phyloP scores from a whole-genome alignment of 306 rosid species.

The Casuarina equisetifolia region DNA sequence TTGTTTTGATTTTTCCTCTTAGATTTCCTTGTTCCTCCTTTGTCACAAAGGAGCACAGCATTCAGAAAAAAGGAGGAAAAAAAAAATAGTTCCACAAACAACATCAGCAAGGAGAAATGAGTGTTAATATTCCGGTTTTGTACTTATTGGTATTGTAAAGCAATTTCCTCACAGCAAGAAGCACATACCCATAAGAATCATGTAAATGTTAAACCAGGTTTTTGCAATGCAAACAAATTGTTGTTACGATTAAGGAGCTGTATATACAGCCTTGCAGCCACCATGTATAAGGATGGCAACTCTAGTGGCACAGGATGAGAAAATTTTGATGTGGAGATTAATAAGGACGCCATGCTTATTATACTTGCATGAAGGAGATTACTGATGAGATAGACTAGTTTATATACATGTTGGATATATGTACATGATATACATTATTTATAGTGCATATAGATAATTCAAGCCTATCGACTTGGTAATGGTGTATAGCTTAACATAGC shows the following conservation, averaged over 20 bases:
- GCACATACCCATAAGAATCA: background rate
- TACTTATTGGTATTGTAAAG: background rate
- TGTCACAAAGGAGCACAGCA: background rate
- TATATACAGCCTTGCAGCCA: background rate
- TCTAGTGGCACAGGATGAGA: background rate
- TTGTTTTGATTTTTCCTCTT: constrained; percentile 10
- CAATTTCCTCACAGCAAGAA: background rate
- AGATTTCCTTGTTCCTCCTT: background rate
- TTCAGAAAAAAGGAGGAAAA: too few species aligned
- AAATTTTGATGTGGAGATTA: too few species aligned
- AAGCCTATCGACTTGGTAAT: background rate
- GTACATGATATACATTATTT: background rate
- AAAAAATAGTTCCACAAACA: background rate
- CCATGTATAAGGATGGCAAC: background rate
- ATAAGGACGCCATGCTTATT: background rate
- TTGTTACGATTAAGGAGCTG: background rate
- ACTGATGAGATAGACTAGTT: background rate
- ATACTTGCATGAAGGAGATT: background rate
- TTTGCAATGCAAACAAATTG: too few species aligned
- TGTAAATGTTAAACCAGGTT: background rate
- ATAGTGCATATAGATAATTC: background rate
- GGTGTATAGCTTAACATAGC: background rate
- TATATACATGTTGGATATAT: background rate
- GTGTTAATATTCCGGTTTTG: background rate
- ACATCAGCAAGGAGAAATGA: background rate